Base-by-base conservation (phyloP, 352 stramenopile species). In the Phytophthora fragariaefolia region DNA sequence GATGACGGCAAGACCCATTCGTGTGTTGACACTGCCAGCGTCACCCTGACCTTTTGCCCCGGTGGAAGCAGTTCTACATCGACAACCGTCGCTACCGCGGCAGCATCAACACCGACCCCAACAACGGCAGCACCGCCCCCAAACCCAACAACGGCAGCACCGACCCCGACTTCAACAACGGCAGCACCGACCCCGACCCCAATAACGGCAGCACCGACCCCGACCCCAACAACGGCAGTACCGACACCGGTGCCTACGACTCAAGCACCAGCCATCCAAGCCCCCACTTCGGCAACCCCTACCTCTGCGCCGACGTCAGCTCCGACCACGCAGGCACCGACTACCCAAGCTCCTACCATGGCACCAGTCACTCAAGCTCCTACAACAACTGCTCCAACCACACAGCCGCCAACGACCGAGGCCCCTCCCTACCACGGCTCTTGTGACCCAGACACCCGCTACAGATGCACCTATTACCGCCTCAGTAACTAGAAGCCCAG, bases 31-130 rank as follows among this genome's bases (percentile, higher is more conserved):
- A 69, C 64, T 13, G 62, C 69, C 15, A 62, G 68, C 23, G 79
- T 88, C 53, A 67, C 79, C 2, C 58, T 91, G 17, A 76, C 74
- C 8, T 91, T 89, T 55, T 91, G 83, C 27, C 78, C 76, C 1
- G 76, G 76, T 22, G 79, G 79, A 30, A 58, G 63, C 40, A 47
- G 40, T 17, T 54, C 47, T n/a, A 53, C 73, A 4, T 47, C 75
- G 22, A 57, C 57, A 6, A 59, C 69, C 15, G 32, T 30, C 3
- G 58, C 26, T 1, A 27, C 43, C 4, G 17, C 38, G 9, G 43
- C 65, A 6, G 63, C 52, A 15, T 36, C 30, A 13, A 46, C 53
- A 3, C 15, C 63, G 5, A 22, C 62, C 23, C 48, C 53, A 0
- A 22, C 46, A 12, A 52, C 10, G 5, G 24, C 20, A 6, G 40